Evolutionary conservation across 176 grass and related monocot genomes (phyloP).

Genomic region (Zoysia japonica): DNA sequence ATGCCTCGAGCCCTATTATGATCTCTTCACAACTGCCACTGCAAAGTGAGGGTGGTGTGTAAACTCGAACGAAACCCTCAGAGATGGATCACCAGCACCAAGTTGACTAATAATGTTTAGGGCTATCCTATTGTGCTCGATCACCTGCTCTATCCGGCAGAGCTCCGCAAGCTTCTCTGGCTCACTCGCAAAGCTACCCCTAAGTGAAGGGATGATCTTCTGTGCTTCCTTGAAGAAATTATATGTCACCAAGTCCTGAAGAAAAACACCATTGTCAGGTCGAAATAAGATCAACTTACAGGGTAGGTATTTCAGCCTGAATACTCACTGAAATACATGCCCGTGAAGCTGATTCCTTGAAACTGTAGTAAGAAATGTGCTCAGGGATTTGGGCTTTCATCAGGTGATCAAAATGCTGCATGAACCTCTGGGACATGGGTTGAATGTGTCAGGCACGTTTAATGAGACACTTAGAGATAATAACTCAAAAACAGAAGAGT

Average conservation of each 20-base stretch:
- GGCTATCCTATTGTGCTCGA: slow-evolving; percentile 85
- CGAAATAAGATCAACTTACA: slow-evolving; percentile 24
- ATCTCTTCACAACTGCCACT: slow-evolving; percentile 91
- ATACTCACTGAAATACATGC: slow-evolving; percentile 71
- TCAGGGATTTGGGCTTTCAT: slow-evolving; percentile 80
- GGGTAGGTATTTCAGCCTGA: background rate
- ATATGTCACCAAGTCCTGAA: slow-evolving; percentile 77
- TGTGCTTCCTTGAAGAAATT: slow-evolving; percentile 89
- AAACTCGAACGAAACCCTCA: slow-evolving; percentile 86
- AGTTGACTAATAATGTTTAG: slow-evolving; percentile 85
- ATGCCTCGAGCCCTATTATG: slow-evolving; percentile 37
- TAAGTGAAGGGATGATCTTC: slow-evolving; percentile 65
- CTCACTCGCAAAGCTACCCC: slow-evolving; percentile 66
- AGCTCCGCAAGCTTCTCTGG: slow-evolving; percentile 76
- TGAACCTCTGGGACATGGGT: slow-evolving; percentile 74
- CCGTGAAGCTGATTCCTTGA: slow-evolving; percentile 66
- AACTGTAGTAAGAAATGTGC: slow-evolving; percentile 76
- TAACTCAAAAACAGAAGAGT: slow-evolving; percentile 13
- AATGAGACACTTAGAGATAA: background rate
- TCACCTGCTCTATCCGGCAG: slow-evolving; percentile 84
- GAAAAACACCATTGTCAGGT: slow-evolving; percentile 13
- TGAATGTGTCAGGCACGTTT: slow-evolving; percentile 10
- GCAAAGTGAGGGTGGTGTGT: slow-evolving; percentile 84
- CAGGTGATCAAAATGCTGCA: slow-evolving; percentile 95
- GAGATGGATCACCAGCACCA: slow-evolving; percentile 55